Evolutionary conservation across 2,329 filamentous ascomycete species (phyloP), one percentile per base, ranked within the genome.

Genomic region (Chrysoporthe austroafricana): DNA sequence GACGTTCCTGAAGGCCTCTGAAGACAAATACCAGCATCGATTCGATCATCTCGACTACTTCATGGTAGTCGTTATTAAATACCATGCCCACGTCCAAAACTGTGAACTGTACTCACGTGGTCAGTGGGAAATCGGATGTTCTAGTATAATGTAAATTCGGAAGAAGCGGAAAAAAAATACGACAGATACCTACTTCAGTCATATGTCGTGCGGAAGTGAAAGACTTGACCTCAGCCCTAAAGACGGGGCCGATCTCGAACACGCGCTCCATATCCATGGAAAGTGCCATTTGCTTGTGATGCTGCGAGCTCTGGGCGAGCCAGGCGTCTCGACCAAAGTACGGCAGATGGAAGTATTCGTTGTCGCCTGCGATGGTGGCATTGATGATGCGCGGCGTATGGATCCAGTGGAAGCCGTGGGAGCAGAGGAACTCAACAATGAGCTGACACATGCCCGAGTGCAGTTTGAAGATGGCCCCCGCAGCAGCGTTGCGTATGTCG

Each of bases 231-330:
- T 90, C 88, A 1, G 88, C 88, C 72, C 88, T 84, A 82, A 90
- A 90, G 26, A 90, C 87, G 5, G 88, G 87, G 1, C 87, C 88
- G 71, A 90, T 85, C 73, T 90, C 88, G 77, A 89, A 88, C 69
- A 90, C 88, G 61, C 80, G 84, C 74, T 87, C 83, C 80, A 88
- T 88, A 69, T 88, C 84, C 70, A 86, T 85, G 3, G 88, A 85
- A 73, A 90, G 89, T 72, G 88, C 83, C 86, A 90, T 90, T 74
- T 90, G 88, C 81, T 90, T 90, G 80, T 88, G 87, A 70, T 90
- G 80, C 73, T 90, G 88, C 8, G 88, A 88, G 50, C 84, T 87
- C 74, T 90, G 88, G 2, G 88, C 87, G 52, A 90, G 81, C 76
- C 85, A 90, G 36, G 85, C 88, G 67, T 84, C 85, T 62, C 83